These are phyloP conservation scores for Setomelanomma holmii DNA, from an alignment of 2,329 filamentous ascomycete species.

Conservation along the genomic window DNA sequence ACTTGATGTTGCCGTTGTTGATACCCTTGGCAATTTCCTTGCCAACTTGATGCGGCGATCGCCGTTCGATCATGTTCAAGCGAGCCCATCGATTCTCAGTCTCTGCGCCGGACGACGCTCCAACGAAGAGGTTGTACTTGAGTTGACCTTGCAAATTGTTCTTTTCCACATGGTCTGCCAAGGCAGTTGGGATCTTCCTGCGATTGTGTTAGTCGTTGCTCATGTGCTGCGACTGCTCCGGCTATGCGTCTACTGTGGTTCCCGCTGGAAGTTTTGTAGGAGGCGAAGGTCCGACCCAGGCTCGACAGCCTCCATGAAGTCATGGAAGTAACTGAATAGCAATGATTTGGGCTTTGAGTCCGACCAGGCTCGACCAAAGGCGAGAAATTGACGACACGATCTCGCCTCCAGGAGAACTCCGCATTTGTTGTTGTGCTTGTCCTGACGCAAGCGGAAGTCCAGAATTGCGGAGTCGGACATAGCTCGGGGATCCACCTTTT, in stretches of 20 bases:
- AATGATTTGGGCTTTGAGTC: too few species aligned
- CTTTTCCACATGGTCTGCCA: slow-evolving; percentile 88
- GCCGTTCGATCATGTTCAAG: slow-evolving; percentile 87
- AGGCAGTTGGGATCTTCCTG: slow-evolving; percentile 81
- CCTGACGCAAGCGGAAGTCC: slow-evolving; percentile 7
- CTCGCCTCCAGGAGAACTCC: not conserved
- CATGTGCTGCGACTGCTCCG: not conserved
- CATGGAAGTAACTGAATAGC: too few species aligned
- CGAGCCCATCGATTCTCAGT: slow-evolving; percentile 92
- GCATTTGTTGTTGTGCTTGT: not conserved
- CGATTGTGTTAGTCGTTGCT: slow-evolving; percentile 7
- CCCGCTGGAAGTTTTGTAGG: too few species aligned
- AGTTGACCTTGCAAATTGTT: slow-evolving; percentile 84
- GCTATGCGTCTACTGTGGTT: too few species aligned
- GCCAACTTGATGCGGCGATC: slow-evolving; percentile 86
- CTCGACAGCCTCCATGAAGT: too few species aligned
- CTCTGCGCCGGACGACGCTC: slow-evolving; percentile 86
- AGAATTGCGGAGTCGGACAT: slow-evolving; percentile 27
- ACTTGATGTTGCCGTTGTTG: slow-evolving; percentile 86
- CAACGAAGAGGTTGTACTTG: slow-evolving; percentile 86
- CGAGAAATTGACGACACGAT: not conserved
- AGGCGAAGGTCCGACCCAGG: too few species aligned
- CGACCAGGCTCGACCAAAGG: too few species aligned
- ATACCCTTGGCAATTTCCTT: slow-evolving; percentile 91
- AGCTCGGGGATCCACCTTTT: slow-evolving; percentile 26